Percentiles rank a stretch among this genome's conserved stretches.
Conservation (phyloP, 1,284 basidiomycete genomes). For the Neonothopanus nambi region DNA sequence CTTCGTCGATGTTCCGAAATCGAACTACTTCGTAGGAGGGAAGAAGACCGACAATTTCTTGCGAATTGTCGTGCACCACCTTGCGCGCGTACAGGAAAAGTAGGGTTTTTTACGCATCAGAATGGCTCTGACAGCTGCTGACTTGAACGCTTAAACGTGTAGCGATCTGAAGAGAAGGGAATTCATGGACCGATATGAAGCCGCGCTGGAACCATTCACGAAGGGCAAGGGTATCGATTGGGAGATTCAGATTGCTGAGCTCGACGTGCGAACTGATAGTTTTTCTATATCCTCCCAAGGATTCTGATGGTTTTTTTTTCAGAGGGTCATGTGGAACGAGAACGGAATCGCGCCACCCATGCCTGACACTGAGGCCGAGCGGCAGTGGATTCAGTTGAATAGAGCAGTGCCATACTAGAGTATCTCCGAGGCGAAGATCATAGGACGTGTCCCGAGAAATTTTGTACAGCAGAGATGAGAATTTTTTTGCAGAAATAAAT, state of each 20-base stretch:
- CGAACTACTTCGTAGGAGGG: constrained; percentile 18
- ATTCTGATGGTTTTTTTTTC: background rate
- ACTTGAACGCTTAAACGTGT: background rate
- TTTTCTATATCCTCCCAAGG: background rate
- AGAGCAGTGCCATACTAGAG: constrained; percentile 6
- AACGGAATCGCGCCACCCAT: constrained; percentile 22
- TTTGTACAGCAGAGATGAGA: too few species aligned
- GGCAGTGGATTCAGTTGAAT: constrained; percentile 21
- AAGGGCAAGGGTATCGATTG: constrained; percentile 23
- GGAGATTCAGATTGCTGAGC: constrained; percentile 21
- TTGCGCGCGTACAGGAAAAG: constrained; percentile 17
- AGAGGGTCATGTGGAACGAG: constrained; percentile 23
- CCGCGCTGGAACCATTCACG: constrained; percentile 21
- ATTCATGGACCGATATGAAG: constrained; percentile 22
- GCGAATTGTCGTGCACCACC: constrained; percentile 20
- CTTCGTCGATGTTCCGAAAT: constrained; percentile 21
- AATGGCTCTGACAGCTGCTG: background rate
- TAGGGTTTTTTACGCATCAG: constrained; percentile 4
- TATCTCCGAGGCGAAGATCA: too few species aligned
- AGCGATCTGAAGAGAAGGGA: constrained; percentile 14
- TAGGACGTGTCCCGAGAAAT: too few species aligned
- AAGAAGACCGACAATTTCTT: constrained; percentile 15
- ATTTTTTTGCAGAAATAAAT: too few species aligned
- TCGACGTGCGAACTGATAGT: constrained; percentile 19
- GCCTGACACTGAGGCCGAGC: constrained; percentile 14